Percentiles rank a stretch among this genome's conserved stretches.
Evolutionary conservation across 345 rosid species (phyloP).

Genomic region (Populus simonii): DNA sequence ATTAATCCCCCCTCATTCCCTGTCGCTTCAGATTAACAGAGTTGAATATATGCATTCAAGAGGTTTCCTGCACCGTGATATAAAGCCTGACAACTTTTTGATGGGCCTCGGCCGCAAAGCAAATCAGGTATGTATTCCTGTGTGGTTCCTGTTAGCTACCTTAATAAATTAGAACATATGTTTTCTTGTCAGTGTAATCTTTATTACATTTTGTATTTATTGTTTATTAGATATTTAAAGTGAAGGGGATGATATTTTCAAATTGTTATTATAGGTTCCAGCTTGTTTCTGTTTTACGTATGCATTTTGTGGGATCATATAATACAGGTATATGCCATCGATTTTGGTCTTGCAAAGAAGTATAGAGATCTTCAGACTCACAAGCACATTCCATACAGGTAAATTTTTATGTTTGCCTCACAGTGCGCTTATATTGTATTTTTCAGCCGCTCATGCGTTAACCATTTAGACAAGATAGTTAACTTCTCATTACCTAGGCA

Average conservation of each 20-base stretch:
- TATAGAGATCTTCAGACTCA: constrained; percentile 90
- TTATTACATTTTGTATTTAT: background rate
- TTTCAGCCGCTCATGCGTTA: background rate
- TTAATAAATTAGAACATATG: background rate
- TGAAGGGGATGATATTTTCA: background rate
- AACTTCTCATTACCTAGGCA: background rate
- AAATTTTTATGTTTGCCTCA: constrained; percentile 6
- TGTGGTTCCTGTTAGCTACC: background rate
- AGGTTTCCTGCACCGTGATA: constrained; percentile 86
- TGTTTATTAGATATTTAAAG: background rate
- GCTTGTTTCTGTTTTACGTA: background rate
- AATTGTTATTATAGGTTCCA: background rate
- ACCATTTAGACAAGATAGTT: background rate
- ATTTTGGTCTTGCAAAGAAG: constrained; percentile 87
- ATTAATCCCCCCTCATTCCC: constrained; percentile 10
- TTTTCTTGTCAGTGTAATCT: background rate
- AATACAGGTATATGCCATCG: constrained; percentile 66
- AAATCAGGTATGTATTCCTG: constrained; percentile 51
- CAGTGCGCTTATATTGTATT: background rate
- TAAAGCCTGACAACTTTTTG: constrained; percentile 84
- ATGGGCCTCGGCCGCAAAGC: constrained; percentile 90
- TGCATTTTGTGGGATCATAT: constrained; percentile 8
- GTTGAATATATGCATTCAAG: constrained; percentile 77
- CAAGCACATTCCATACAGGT: constrained; percentile 85
- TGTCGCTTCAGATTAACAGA: constrained; percentile 60